These are phyloP conservation scores for Coelastrella sp. DNA, from an alignment of 139 green algal genomes.

Conservation along the genomic window DNA sequence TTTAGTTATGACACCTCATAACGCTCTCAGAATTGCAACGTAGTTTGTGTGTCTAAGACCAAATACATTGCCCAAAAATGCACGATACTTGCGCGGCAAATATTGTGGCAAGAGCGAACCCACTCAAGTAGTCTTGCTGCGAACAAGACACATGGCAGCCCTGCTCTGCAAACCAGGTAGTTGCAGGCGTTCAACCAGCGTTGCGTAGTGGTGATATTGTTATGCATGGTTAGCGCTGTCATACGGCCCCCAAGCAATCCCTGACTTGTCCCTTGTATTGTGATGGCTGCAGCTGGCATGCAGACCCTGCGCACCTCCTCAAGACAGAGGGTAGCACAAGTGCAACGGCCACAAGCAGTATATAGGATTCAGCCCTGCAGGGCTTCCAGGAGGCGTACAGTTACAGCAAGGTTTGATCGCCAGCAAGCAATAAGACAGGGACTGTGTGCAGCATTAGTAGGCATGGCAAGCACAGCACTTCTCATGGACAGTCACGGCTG, in stretches of 20 bases:
- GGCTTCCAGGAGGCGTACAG: neutral
- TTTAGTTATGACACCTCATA: neutral
- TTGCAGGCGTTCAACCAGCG: neutral
- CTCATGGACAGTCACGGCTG: no score
- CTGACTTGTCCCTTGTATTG: neutral
- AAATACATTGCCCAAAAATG: no score
- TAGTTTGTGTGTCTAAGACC: no score
- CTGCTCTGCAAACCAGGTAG: slow-evolving; percentile 27
- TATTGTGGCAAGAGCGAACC: no score
- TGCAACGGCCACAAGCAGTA: neutral
- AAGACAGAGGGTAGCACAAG: neutral
- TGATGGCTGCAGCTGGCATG: slow-evolving; percentile 8
- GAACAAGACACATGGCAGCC: slow-evolving; percentile 9
- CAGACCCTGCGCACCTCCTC: neutral
- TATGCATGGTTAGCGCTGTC: no score
- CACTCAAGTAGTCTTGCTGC: neutral
- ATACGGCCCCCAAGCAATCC: no score
- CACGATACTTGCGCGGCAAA: no score
- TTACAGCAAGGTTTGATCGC: slow-evolving; percentile 9
- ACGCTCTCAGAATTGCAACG: neutral
- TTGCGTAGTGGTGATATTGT: no score
- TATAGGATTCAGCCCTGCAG: slow-evolving; percentile 12
- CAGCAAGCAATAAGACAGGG: neutral
- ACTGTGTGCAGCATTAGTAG: no score
- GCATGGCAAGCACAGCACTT: no score